Evolutionary conservation across 2,329 filamentous ascomycete species (phyloP).

Genomic region (Epichloe uncinata): DNA sequence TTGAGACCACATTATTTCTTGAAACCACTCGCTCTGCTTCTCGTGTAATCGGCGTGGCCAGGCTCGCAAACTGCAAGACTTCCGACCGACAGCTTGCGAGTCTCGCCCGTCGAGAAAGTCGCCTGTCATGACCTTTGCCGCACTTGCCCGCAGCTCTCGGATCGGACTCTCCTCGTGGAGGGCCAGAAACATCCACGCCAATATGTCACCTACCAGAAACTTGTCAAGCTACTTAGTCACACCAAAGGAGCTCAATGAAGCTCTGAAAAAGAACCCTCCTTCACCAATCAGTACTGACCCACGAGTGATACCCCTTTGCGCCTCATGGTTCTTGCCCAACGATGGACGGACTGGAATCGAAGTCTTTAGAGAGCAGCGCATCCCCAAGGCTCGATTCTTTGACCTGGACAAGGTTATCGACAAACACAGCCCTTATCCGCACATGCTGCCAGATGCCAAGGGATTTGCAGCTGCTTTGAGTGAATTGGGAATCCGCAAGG

Average conservation of each 20-base stretch:
- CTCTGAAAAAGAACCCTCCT: constrained; percentile 68
- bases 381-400: constrained; percentile 88
- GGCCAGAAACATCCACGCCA: constrained; percentile 18
- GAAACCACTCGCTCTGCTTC: neutral
- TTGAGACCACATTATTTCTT: neutral
- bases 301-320: constrained; percentile 78
- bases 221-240: constrained; percentile 79
- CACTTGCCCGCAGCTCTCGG: constrained; percentile 29
- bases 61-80: neutral
- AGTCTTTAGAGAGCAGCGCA: constrained; percentile 68
- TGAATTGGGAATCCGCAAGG: constrained; percentile 68
- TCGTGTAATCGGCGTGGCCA: neutral
- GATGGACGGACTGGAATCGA: constrained; percentile 71
- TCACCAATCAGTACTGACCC: constrained; percentile 70
- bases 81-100: neutral
- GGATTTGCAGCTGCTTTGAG: constrained; percentile 82
- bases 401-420: constrained; percentile 90
- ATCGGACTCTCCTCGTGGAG: constrained; percentile 25
- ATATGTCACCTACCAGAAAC: constrained; percentile 16
- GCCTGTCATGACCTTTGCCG: constrained; percentile 28
- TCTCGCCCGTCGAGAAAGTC: neutral
- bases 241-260: constrained; percentile 67
- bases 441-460: constrained; percentile 81
- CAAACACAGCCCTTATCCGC: constrained; percentile 75
- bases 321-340: constrained; percentile 93